These are phyloP conservation scores for Boletus vermiculosoides DNA, from an alignment of 768 basidiomycete species.

Conservation along the genomic window DNA sequence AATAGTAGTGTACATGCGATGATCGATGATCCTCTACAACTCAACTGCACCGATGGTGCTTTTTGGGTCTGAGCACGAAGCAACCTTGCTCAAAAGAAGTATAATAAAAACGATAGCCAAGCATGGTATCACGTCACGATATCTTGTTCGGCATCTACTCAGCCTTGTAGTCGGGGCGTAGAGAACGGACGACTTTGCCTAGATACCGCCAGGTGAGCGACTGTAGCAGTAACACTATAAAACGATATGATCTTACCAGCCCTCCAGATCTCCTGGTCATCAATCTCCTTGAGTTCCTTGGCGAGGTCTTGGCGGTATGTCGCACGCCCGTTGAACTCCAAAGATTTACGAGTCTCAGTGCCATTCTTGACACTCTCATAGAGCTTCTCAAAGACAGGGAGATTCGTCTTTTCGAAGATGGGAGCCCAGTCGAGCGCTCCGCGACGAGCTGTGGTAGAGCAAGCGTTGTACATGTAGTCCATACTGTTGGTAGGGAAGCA, in stretches of 20 bases:
- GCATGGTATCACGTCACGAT: conserved; percentile 8
- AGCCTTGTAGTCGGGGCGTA: conserved; percentile 83
- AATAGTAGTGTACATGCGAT: conserved; percentile 18
- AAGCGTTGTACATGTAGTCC: conserved; percentile 99
- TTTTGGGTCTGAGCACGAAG: conserved; percentile 21
- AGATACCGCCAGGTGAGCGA: conserved; percentile 5
- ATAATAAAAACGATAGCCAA: conserved; percentile 4
- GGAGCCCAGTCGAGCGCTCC: conserved; percentile 99
- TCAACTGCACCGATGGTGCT: conserved; percentile 27
- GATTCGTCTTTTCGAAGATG: conserved; percentile 90
- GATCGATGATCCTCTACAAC: conserved; percentile 6
- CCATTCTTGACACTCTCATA: conserved; percentile 95
- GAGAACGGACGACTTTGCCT: conserved; percentile 88
- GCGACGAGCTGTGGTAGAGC: conserved; percentile 98
- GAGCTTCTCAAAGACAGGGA: conserved; percentile 91
- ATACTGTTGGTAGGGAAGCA: conserved; percentile 49
- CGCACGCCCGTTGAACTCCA: conserved; percentile 90
- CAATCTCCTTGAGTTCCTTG: conserved; percentile 90
- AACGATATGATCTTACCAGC: conserved; percentile 55
- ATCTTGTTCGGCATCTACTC: conserved; percentile 35
- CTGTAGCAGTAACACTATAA: background rate
- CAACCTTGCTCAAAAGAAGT: conserved; percentile 9
- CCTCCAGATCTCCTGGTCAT: conserved; percentile 98
- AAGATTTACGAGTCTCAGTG: conserved; percentile 93
- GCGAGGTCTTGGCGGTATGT: conserved; percentile 94